Percentiles rank a stretch among this genome's conserved stretches.
phyloP scores from a whole-genome alignment of 768 basidiomycete genomes.

The Dioszegia hungarica region DNA sequence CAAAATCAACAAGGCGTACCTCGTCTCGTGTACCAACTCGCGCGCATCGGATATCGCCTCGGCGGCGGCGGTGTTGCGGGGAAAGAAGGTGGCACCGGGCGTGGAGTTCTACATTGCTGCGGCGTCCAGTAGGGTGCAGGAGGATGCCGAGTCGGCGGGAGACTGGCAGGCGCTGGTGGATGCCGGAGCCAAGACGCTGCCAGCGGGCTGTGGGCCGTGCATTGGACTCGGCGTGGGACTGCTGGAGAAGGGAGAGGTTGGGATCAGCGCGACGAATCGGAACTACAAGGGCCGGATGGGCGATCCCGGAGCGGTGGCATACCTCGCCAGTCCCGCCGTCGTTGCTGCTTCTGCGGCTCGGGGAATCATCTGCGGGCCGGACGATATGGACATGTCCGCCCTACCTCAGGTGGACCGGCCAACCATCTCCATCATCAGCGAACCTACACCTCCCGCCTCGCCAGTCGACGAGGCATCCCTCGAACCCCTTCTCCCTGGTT shows the following conservation, averaged over 20 bases:
- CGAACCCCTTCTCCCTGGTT: constrained; percentile 67
- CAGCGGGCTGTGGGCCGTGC: constrained; percentile 95
- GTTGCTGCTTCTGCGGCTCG: constrained; percentile 93
- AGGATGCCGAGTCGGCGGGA: constrained; percentile 75
- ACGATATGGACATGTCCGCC: constrained; percentile 57
- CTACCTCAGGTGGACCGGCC: constrained; percentile 53
- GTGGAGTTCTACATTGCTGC: constrained; percentile 98
- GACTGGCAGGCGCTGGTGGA: constrained; percentile 81
- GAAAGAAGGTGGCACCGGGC: constrained; percentile 69
- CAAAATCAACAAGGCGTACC: constrained; percentile 91
- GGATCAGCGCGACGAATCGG: constrained; percentile 96
- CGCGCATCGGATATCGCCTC: constrained; percentile 89
- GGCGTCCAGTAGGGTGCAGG: constrained; percentile 85
- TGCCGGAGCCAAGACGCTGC: constrained; percentile 88
- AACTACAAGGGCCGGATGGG: constrained; percentile 99
- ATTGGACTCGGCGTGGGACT: constrained; percentile 92
- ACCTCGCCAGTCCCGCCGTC: constrained; percentile 92
- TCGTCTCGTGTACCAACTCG: constrained; percentile 96
- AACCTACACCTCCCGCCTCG: constrained; percentile 44
- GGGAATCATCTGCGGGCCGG: constrained; percentile 83
- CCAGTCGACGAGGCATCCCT: constrained; percentile 62
- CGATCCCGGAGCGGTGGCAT: constrained; percentile 86
- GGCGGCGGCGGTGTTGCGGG: constrained; percentile 82
- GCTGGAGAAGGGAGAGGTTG: constrained; percentile 87
- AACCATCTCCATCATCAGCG: constrained; percentile 34